Evolutionary conservation across 2,329 filamentous ascomycete genomes (phyloP).

Genomic region (Penicillium sp.): DNA sequence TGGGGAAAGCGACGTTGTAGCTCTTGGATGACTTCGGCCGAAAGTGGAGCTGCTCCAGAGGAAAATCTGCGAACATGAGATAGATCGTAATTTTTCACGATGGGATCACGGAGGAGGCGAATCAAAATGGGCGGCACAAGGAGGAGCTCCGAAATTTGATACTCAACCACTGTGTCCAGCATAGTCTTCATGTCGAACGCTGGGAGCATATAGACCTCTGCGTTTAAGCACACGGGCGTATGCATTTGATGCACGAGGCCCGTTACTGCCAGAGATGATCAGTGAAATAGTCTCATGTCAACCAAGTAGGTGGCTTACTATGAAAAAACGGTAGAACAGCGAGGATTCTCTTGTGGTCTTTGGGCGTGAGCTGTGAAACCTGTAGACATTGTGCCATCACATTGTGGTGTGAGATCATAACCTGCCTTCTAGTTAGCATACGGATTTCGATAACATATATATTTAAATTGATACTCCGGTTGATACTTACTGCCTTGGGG

Average conservation of each 20-base stretch:
- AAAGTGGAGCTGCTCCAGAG: constrained; percentile 61
- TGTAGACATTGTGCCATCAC: constrained; percentile 63
- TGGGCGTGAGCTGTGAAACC: constrained; percentile 53
- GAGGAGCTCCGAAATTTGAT: constrained; percentile 57
- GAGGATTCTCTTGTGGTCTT: constrained; percentile 52
- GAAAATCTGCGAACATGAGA: constrained; percentile 56
- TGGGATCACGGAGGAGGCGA: constrained; percentile 55
- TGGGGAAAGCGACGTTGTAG: constrained; percentile 58
- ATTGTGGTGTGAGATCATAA: constrained; percentile 56
- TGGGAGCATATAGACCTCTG: constrained; percentile 65
- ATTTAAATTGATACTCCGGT: too few species aligned
- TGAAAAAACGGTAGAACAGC: constrained; percentile 63
- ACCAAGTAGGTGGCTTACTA: constrained; percentile 30
- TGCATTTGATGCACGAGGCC: constrained; percentile 64
- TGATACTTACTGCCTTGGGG: constrained; percentile 43
- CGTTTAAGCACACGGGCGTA: constrained; percentile 62
- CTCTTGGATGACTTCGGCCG: constrained; percentile 57
- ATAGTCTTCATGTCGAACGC: constrained; percentile 62
- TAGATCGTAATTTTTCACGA: constrained; percentile 53
- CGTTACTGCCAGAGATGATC: constrained; percentile 41
- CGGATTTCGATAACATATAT: neutral
- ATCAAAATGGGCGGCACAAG: constrained; percentile 64
- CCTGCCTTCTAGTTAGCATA: constrained; percentile 20
- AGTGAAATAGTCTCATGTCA: neutral
- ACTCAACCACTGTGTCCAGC: constrained; percentile 53